Percentiles rank a stretch among this genome's conserved stretches.
Evolutionary conservation across 1,139 yeast species (phyloP).

Genomic region (Nakaseomyces bracarensis): DNA sequence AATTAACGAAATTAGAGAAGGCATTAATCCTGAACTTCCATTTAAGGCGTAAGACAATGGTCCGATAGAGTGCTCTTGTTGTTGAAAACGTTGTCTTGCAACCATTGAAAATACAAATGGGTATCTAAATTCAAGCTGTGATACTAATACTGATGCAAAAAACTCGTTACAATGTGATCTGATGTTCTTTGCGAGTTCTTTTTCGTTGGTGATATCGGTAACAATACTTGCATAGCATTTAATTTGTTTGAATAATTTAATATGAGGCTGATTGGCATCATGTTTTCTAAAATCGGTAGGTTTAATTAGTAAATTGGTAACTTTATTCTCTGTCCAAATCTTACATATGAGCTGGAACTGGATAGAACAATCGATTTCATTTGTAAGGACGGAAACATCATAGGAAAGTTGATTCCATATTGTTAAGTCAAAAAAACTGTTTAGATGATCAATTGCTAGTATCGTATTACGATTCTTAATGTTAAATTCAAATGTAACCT

Average conservation of each 20-base stretch:
- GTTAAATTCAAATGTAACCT: background rate
- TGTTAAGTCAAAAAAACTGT: background rate
- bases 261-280: background rate
- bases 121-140: constrained; percentile 26
- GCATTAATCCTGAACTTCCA: constrained; percentile 18
- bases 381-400: background rate
- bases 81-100: constrained; percentile 17
- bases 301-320: background rate
- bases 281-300: background rate
- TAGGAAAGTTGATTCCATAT: constrained; percentile 1
- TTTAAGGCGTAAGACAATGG: constrained; percentile 24
- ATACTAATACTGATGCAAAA: constrained; percentile 22
- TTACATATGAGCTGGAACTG: background rate
- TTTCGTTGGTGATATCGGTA: background rate
- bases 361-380: background rate
- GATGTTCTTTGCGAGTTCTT: background rate
- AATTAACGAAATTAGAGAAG: constrained; percentile 18
- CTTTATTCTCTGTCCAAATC: constrained; percentile 1
- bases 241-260: background rate
- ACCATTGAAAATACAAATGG: constrained; percentile 25
- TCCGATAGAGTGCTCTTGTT: constrained; percentile 21
- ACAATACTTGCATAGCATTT: background rate
- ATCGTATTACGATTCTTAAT: background rate
- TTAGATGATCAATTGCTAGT: background rate
- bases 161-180: constrained; percentile 14